Evolutionary conservation across 2,329 filamentous ascomycete genomes (phyloP).

Genomic region (Ploettnerulaceae sp.): DNA sequence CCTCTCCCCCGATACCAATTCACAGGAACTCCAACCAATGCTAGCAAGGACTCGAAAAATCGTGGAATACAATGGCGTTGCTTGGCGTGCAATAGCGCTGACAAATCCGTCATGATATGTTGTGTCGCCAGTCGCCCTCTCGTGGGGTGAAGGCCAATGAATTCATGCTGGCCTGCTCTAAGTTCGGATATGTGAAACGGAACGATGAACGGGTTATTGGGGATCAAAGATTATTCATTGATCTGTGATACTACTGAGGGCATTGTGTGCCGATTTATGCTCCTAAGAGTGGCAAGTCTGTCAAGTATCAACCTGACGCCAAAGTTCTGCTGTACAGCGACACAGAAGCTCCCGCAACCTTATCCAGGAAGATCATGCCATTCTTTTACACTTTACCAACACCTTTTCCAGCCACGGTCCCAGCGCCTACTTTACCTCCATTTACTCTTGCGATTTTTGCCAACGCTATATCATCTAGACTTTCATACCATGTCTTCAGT

Average conservation of each 20-base stretch:
- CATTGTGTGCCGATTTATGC: background rate
- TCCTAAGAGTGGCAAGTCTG: background rate
- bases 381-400: conserved; percentile 3
- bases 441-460: conserved; percentile 48
- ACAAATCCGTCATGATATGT: background rate
- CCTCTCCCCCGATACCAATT: background rate
- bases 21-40: background rate
- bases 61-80: background rate
- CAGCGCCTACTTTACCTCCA: conserved; percentile 21
- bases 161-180: background rate
- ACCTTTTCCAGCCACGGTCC: background rate
- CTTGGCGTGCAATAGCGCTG: background rate
- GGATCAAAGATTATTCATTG: no score
- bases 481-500: conserved; percentile 43
- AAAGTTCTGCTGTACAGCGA: background rate
- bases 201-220: no score
- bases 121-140: background rate
- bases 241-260: no score
- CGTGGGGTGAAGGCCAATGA: conserved; percentile 3
- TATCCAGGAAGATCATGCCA: background rate
- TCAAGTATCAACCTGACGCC: background rate
- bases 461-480: conserved; percentile 43
- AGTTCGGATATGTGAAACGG: background rate
- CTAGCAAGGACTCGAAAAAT: background rate
- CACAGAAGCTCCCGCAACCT: conserved; percentile 1